Base-by-base conservation (phyloP, 306 rosid species). In the Herpetospermum pedunculosum region DNA sequence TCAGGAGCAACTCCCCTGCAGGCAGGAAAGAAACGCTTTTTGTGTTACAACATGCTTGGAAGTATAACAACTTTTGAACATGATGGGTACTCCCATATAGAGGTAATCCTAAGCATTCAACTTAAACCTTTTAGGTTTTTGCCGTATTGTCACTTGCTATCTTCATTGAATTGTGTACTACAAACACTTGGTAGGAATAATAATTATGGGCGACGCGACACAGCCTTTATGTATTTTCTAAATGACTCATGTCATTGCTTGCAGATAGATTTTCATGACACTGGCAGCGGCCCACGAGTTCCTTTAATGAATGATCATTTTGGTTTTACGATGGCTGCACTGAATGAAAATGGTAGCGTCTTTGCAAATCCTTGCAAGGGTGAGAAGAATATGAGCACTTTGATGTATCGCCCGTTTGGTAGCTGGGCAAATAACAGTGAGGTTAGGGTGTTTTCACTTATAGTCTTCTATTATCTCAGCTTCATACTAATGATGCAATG, bases 251-350 rank as follows among this genome's bases (percentile, higher is more conserved):
- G 74, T 21, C 19, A 47, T 13, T 32, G 16, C 53, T 77, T 78
- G 25, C 89, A 93, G 98, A 91, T 89, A 60, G 97, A 93, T 83
- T 93, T 91, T 85, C 98, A 93, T 81, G 97, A 93, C 79, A 91
- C 99, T 74, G 86, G 97, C 58, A 84, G 92, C 34, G 82, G 89
- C 75, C 95, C 96, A 6, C 85, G 99, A 82, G 90, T 91, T 85
- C 99, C 99, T 32, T 88, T 97, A 60, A 91, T 94, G 99, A 94
- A 88, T 3, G 97, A 94, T 75, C 96, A 94, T 85, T 94, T 94
- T 84, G 99, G 97, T 82, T 94, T 91, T 77, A 88, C 99, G 59
- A 88, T 94, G 96, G 99, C 99, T 46, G 89, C 97, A 6, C 78
- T 94, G 57, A 89, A 85, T 85, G 99, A 89, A 74, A 84, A 68